Evolutionary conservation across 78 protist species (phyloP).

Genomic region (Dictyostelium discoideum): DNA sequence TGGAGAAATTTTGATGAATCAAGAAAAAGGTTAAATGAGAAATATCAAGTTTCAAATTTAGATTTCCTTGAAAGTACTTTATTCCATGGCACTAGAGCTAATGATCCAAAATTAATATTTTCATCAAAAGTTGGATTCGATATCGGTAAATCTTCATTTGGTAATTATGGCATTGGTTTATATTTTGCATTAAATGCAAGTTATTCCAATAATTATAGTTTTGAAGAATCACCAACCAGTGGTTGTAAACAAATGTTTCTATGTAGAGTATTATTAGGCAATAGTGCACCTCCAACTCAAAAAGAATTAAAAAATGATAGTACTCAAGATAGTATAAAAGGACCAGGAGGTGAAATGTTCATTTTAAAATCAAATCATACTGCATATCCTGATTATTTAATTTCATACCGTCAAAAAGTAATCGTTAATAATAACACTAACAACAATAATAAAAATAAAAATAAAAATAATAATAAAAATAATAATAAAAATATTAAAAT

Average conservation of each 20-base stretch:
- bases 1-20: neutral
- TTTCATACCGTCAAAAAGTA: neutral
- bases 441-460: neutral
- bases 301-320: neutral
- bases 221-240: neutral
- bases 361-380: neutral
- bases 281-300: neutral
- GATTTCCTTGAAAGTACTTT: neutral
- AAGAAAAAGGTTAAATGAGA: neutral
- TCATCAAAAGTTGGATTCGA: conserved; percentile 3
- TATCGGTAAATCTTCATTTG: neutral
- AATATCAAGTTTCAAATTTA: neutral
- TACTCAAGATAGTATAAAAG: neutral
- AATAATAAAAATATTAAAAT: too few species aligned
- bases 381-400: conserved; percentile 33
- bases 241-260: neutral
- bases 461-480: neutral
- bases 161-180: neutral
- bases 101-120: neutral
- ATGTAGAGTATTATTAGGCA: conserved; percentile 17
- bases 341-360: neutral
- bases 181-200: conserved; percentile 14
- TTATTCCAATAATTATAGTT: neutral
- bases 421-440: neutral
- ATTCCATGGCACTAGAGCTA: conserved; percentile 5